Conservation (phyloP, 148 eudicot genomes). For the Rhododendron vialii region DNA sequence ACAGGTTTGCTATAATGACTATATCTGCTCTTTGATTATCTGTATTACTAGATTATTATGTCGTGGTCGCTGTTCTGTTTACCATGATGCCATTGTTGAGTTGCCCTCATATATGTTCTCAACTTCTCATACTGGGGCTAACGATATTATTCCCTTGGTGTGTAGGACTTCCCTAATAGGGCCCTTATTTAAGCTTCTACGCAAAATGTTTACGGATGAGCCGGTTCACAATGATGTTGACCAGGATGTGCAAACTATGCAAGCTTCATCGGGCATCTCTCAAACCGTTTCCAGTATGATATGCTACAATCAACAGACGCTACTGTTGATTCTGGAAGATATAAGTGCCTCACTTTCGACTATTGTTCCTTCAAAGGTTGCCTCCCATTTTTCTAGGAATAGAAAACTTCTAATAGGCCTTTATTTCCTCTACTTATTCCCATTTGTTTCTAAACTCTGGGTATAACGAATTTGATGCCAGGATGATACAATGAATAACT, state of each 20-base stretch:
- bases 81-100: slow-evolving; percentile 3
- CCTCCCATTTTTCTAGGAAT: background rate
- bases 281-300: slow-evolving; percentile 29
- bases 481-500: slow-evolving; percentile 28
- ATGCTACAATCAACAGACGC: slow-evolving; percentile 62
- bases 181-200: slow-evolving; percentile 74
- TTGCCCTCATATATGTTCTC: background rate
- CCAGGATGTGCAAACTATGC: slow-evolving; percentile 24
- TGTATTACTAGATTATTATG: background rate
- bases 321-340: slow-evolving; percentile 74
- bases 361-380: slow-evolving; percentile 29
- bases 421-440: background rate
- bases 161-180: slow-evolving; percentile 46
- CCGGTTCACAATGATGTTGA: slow-evolving; percentile 21
- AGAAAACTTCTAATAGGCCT: background rate
- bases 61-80: background rate
- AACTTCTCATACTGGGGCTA: background rate
- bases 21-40: background rate
- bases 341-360: slow-evolving; percentile 40
- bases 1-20: slow-evolving; percentile 34
- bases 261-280: slow-evolving; percentile 34
- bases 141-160: background rate
- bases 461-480: slow-evolving; percentile 12
- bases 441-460: background rate
- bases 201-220: slow-evolving; percentile 36